Conservation (phyloP, 352 stramenopile species). For the Thraustochytrium sp. region DNA sequence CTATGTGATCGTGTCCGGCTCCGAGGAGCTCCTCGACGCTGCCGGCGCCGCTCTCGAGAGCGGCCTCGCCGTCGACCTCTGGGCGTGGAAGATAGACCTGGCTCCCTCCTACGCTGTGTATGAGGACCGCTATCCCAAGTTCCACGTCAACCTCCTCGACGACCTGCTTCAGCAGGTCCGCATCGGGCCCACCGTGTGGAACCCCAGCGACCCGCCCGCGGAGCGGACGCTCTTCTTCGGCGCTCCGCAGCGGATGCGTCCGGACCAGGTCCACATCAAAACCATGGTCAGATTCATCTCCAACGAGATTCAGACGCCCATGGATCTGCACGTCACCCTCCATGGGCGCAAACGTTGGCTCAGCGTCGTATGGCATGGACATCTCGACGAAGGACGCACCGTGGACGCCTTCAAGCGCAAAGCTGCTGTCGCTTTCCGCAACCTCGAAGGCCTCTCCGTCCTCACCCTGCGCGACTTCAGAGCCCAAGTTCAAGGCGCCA, state of each 20-base stretch:
- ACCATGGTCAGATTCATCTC: constrained; percentile 21
- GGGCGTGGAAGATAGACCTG: not conserved
- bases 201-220: not conserved
- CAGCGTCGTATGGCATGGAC: not conserved
- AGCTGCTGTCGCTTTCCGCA: not conserved
- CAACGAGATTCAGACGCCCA: not conserved
- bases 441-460: not conserved
- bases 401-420: not conserved
- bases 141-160: not conserved
- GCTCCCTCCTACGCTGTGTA: not conserved
- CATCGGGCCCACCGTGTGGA: not conserved
- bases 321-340: not conserved
- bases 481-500: not conserved
- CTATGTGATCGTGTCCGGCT: not conserved
- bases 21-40: not conserved
- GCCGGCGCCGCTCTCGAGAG: not conserved
- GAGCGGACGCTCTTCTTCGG: constrained; percentile 2
- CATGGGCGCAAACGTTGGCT: not conserved
- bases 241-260: not conserved
- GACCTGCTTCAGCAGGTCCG: not conserved
- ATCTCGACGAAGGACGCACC: not conserved
- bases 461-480: not conserved
- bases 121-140: not conserved
- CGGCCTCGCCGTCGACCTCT: not conserved
- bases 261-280: constrained; percentile 13